These are phyloP conservation scores for Phytophthora sansomeana DNA, from an alignment of 352 stramenopile species.

Conservation along the genomic window DNA sequence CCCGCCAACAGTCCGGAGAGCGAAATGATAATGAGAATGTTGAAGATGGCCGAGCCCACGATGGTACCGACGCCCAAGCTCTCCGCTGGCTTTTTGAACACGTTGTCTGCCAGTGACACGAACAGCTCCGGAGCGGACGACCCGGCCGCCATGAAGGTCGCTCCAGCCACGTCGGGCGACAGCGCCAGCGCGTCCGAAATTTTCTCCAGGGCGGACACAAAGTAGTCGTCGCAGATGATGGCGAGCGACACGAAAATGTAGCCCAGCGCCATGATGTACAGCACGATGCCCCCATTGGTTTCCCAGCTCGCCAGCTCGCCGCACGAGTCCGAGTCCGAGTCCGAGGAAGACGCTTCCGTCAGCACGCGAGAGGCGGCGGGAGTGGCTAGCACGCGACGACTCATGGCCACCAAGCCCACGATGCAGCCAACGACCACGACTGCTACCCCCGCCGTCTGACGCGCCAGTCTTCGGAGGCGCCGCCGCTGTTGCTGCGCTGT, in stretches of 20 bases:
- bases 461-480: slow-evolving; percentile 15
- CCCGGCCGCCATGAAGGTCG: slow-evolving; percentile 87
- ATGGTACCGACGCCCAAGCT: slow-evolving; percentile 83
- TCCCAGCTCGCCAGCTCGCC: slow-evolving; percentile 54
- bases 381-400: slow-evolving; percentile 14
- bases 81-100: slow-evolving; percentile 70
- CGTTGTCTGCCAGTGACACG: slow-evolving; percentile 80
- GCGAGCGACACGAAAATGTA: slow-evolving; percentile 89
- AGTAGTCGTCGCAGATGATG: slow-evolving; percentile 92
- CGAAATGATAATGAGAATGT: slow-evolving; percentile 88
- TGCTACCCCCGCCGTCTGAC: slow-evolving; percentile 32
- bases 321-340: slow-evolving; percentile 46
- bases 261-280: slow-evolving; percentile 70
- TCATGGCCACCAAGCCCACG: slow-evolving; percentile 26
- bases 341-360: slow-evolving; percentile 21
- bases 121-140: slow-evolving; percentile 87
- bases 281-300: slow-evolving; percentile 57
- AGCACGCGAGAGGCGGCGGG: slow-evolving; percentile 10
- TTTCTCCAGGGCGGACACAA: slow-evolving; percentile 81
- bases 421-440: slow-evolving; percentile 34
- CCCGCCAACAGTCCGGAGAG: slow-evolving; percentile 74
- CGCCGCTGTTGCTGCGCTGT: slow-evolving; percentile 8
- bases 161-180: slow-evolving; percentile 80
- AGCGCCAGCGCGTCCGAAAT: slow-evolving; percentile 71
- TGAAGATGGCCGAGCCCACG: slow-evolving; percentile 90